These are phyloP conservation scores for Kwoniella shivajii DNA, from an alignment of 1,284 basidiomycete genomes.

Conservation along the genomic window DNA sequence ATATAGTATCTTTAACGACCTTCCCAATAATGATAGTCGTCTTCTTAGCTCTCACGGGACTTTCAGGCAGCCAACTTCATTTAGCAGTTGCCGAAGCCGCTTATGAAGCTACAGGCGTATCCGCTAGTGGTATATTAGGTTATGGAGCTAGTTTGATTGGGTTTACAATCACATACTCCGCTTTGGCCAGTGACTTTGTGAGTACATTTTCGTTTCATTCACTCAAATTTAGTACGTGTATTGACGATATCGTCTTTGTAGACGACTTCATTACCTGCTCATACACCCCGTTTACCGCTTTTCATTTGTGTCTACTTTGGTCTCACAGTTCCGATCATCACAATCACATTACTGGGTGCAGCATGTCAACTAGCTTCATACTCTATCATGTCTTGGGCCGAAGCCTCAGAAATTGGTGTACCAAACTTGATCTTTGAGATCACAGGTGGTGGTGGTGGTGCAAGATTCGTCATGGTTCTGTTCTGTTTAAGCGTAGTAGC, in stretches of 20 bases:
- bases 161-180: slow-evolving; percentile 47
- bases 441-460: slow-evolving; percentile 66
- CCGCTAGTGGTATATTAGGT: slow-evolving; percentile 42
- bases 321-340: slow-evolving; percentile 68
- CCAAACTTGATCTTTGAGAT: slow-evolving; percentile 76
- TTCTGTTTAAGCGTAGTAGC: slow-evolving; percentile 66
- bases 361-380: slow-evolving; percentile 56
- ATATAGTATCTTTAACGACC: slow-evolving; percentile 48
- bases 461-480: slow-evolving; percentile 78
- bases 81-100: slow-evolving; percentile 33
- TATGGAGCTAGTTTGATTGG: slow-evolving; percentile 49
- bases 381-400: slow-evolving; percentile 68
- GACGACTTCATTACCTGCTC: slow-evolving; percentile 52
- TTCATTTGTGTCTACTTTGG: slow-evolving; percentile 76
- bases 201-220: slow-evolving; percentile 11
- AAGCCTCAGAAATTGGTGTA: slow-evolving; percentile 62
- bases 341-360: slow-evolving; percentile 75
- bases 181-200: slow-evolving; percentile 49
- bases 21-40: slow-evolving; percentile 64
- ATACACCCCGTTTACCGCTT: slow-evolving; percentile 52
- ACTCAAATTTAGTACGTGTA: not conserved
- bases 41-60: slow-evolving; percentile 72
- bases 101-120: slow-evolving; percentile 34
- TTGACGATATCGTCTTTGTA: slow-evolving; percentile 10
- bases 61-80: slow-evolving; percentile 63